Evolutionary conservation across 345 rosid genomes (phyloP).

Genomic region (Camelina hispida): DNA sequence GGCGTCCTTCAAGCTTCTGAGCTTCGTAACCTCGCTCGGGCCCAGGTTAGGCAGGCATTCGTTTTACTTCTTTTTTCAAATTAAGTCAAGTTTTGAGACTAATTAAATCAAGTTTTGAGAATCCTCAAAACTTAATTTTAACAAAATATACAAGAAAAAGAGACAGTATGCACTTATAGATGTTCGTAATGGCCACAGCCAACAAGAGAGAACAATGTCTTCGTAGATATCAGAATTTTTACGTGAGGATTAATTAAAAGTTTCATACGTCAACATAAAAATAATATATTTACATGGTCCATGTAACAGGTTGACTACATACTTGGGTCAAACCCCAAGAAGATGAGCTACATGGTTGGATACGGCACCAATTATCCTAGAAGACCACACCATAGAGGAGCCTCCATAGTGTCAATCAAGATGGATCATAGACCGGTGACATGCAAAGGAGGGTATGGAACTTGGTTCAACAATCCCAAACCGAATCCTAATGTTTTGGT

Average conservation of each 20-base stretch:
- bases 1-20: conserved; percentile 43
- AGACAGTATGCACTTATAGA: neutral
- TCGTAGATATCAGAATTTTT: neutral
- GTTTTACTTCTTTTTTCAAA: too few relatives aligned
- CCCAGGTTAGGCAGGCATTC: conserved; percentile 35
- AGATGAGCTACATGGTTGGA: conserved; percentile 97
- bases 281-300: neutral
- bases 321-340: conserved; percentile 83
- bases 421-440: conserved; percentile 62
- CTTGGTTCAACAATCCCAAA: conserved; percentile 48
- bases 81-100: neutral
- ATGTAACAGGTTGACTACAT: conserved; percentile 75
- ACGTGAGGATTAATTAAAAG: neutral
- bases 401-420: conserved; percentile 74
- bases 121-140: neutral
- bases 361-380: conserved; percentile 74
- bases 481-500: conserved; percentile 64
- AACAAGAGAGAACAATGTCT: neutral
- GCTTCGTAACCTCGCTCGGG: conserved; percentile 30
- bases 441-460: conserved; percentile 65
- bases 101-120: conserved; percentile 35
- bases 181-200: neutral
- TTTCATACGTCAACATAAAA: too few relatives aligned
- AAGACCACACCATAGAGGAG: conserved; percentile 90
- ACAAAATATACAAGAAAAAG: neutral